phyloP scores from a whole-genome alignment of 306 rosid genomes.

The Inga oerstediana region DNA sequence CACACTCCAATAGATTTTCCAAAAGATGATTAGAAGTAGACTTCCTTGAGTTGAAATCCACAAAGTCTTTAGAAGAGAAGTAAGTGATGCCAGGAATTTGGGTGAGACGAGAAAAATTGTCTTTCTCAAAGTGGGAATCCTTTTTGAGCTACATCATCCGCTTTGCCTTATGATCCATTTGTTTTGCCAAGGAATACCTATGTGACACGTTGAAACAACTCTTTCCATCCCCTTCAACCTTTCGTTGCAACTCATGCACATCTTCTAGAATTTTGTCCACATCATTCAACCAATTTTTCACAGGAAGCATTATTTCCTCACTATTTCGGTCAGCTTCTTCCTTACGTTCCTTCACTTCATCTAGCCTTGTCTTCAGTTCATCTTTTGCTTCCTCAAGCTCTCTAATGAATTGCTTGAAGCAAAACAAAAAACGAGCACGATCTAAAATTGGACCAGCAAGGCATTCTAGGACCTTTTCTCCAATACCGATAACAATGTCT shows the following conservation, averaged over 20 bases:
- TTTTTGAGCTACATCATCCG: neutral
- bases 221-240: neutral
- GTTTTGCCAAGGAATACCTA: neutral
- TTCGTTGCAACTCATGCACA: neutral
- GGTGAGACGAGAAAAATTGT: neutral
- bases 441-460: neutral
- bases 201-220: neutral
- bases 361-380: neutral
- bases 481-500: neutral
- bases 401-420: neutral
- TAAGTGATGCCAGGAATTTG: neutral
- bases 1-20: neutral
- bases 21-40: neutral
- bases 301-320: neutral
- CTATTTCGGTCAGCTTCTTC: neutral
- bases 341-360: neutral
- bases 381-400: neutral
- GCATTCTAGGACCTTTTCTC: neutral
- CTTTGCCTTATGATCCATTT: neutral
- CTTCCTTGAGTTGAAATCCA: neutral
- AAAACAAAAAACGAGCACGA: neutral
- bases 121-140: no score
- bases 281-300: neutral
- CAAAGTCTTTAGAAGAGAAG: neutral
- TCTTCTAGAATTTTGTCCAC: neutral